Evolutionary conservation across 2,329 filamentous ascomycete genomes (phyloP).

Genomic region (Alternaria burnsii): DNA sequence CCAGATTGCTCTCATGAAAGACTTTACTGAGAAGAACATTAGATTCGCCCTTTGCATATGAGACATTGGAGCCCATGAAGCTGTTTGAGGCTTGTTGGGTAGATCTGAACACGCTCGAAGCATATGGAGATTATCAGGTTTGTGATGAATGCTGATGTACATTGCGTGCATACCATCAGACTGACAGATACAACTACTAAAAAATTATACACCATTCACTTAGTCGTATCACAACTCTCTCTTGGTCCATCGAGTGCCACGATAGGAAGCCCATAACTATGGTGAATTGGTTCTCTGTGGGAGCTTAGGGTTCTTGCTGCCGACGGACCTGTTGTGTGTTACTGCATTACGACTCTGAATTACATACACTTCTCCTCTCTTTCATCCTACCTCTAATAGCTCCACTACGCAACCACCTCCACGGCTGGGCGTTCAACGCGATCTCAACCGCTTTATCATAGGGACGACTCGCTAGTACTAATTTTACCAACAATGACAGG

Average conservation of each 20-base stretch:
- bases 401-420: no score
- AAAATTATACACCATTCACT: background rate
- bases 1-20: background rate
- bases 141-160: background rate
- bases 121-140: no score
- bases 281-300: background rate
- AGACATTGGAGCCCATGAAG: no score
- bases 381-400: no score
- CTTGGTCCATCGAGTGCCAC: background rate
- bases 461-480: no score
- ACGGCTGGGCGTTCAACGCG: no score
- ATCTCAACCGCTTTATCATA: no score
- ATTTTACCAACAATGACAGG: no score
- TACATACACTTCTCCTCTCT: background rate
- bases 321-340: background rate
- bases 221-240: background rate
- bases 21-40: background rate
- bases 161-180: background rate
- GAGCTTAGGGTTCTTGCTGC: background rate
- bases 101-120: background rate
- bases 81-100: background rate
- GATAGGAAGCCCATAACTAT: background rate
- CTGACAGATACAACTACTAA: background rate
- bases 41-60: background rate
- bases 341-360: background rate